phyloP scores from a whole-genome alignment of 257 asterid species.

The Echium plantagineum region DNA sequence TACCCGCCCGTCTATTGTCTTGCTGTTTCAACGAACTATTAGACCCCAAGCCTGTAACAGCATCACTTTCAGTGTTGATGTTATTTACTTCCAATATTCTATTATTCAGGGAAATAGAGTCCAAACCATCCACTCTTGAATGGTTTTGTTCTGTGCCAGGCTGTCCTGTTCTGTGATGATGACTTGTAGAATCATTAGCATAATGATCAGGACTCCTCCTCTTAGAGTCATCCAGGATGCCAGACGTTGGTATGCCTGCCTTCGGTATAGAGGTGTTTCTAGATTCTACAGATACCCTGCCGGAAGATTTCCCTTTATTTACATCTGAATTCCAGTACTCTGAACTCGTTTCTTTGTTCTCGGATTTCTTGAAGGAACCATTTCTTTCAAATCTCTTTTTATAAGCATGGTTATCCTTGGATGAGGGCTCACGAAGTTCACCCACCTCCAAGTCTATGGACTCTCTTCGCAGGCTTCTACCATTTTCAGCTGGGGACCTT shows the following conservation, averaged over 20 bases:
- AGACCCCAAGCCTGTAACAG: constrained; percentile 26
- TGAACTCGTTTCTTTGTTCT: constrained; percentile 32
- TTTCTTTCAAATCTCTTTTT: constrained; percentile 47
- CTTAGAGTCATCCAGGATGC: constrained; percentile 42
- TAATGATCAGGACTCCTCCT: constrained; percentile 37
- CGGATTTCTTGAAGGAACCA: constrained; percentile 41
- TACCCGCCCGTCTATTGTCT: constrained; percentile 32
- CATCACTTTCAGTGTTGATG: constrained; percentile 38
- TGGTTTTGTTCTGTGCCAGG: constrained; percentile 33
- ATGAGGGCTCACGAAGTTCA: constrained; percentile 69
- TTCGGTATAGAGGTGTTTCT: constrained; percentile 41
- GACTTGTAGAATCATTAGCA: constrained; percentile 41
- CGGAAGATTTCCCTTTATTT: constrained; percentile 35
- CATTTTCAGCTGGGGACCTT: constrained; percentile 48
- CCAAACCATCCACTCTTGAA: constrained; percentile 31
- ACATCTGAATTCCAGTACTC: constrained; percentile 53
- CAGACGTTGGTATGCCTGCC: constrained; percentile 26
- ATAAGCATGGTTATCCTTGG: constrained; percentile 40
- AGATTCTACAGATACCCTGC: constrained; percentile 34
- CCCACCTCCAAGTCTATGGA: constrained; percentile 84
- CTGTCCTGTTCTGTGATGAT: constrained; percentile 39
- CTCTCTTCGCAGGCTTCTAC: constrained; percentile 58
- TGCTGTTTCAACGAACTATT: constrained; percentile 37
- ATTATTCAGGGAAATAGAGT: constrained; percentile 32
- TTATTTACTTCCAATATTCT: constrained; percentile 30